phyloP scores from a whole-genome alignment of 805 yeast species.

The Candida cerambycidarum region DNA sequence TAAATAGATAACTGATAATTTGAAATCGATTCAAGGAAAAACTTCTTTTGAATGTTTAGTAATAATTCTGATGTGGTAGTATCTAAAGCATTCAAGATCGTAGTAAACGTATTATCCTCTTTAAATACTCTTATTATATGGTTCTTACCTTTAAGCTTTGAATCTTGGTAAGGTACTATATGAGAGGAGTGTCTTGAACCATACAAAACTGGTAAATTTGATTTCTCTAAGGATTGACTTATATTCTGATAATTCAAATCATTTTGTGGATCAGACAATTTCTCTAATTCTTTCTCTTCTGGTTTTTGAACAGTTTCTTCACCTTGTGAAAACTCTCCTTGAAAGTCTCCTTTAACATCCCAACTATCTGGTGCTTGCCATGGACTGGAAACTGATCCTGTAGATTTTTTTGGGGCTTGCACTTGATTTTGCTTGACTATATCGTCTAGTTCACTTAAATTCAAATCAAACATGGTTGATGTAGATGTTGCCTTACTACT shows the following conservation, averaged over 20 bases:
- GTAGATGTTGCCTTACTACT: conserved; percentile 7
- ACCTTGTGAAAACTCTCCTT: background rate
- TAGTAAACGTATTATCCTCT: conserved; percentile 81
- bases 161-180: conserved; percentile 15
- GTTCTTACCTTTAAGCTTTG: conserved; percentile 28
- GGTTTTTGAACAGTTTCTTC: background rate
- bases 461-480: conserved; percentile 9
- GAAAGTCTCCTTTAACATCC: conserved; percentile 40
- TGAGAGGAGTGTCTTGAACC: conserved; percentile 27
- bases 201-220: conserved; percentile 31
- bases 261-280: background rate
- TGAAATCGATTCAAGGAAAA: conserved; percentile 65
- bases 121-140: conserved; percentile 72
- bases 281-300: background rate
- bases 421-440: conserved; percentile 11
- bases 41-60: conserved; percentile 70
- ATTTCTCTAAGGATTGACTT: conserved; percentile 1
- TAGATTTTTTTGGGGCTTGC: background rate
- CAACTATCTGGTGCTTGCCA: conserved; percentile 52
- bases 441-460: conserved; percentile 12
- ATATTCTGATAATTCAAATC: conserved; percentile 5
- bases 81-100: conserved; percentile 75
- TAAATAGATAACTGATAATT: conserved; percentile 75
- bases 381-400: background rate
- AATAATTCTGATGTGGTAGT: conserved; percentile 76